Conservation (phyloP, 1,284 basidiomycete genomes). For the Ganoderma sp. region DNA sequence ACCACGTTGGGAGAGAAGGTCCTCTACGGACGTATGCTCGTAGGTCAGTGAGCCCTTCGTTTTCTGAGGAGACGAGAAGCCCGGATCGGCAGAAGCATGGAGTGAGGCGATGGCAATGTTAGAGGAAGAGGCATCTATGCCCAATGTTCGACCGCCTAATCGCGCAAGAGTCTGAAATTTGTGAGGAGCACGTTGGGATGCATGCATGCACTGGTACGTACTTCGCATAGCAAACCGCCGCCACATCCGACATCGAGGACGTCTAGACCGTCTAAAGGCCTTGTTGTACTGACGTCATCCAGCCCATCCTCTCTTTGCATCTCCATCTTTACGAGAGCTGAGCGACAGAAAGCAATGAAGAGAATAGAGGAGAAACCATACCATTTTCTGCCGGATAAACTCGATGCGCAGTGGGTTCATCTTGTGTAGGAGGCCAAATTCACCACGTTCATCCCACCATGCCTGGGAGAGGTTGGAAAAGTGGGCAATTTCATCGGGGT, state of each 20-base stretch:
- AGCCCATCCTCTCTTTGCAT: constrained; percentile 57
- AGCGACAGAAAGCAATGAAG: neutral
- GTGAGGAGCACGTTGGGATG: constrained; percentile 3
- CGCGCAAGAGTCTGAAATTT: constrained; percentile 77
- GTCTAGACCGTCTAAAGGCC: constrained; percentile 66
- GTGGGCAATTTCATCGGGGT: constrained; percentile 85
- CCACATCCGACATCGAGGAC: constrained; percentile 93
- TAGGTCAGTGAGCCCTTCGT: constrained; percentile 60
- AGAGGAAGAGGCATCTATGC: constrained; percentile 87
- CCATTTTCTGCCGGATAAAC: constrained; percentile 84
- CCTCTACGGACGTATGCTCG: constrained; percentile 82
- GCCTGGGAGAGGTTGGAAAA: constrained; percentile 90
- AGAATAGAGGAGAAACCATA: constrained; percentile 20
- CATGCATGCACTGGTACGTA: constrained; percentile 39
- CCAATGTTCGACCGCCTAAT: constrained; percentile 85
- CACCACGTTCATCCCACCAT: constrained; percentile 98
- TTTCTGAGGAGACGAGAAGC: constrained; percentile 9
- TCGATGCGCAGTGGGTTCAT: constrained; percentile 95
- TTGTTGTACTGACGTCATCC: constrained; percentile 34
- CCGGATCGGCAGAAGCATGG: constrained; percentile 83
- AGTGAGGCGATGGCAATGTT: constrained; percentile 88
- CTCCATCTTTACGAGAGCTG: constrained; percentile 34
- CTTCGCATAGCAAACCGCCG: constrained; percentile 93
- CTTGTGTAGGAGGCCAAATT: constrained; percentile 88
- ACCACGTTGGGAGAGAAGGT: constrained; percentile 56